Conservation (phyloP, 1,139 yeast genomes). For the Suhomyces bokatorum region DNA sequence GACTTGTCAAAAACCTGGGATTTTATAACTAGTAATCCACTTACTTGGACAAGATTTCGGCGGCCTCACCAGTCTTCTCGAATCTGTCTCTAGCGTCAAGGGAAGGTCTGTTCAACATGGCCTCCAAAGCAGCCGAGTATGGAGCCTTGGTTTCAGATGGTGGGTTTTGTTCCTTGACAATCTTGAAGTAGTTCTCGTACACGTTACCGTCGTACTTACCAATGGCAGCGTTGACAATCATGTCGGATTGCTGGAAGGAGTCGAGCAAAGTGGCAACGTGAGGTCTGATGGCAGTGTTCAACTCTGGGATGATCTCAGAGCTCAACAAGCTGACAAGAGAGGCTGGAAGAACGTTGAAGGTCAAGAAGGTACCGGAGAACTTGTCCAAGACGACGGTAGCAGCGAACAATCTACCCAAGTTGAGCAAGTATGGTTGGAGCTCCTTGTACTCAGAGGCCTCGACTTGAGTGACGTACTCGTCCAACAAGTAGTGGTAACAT, state of each 20-base stretch:
- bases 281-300: slow-evolving; percentile 57
- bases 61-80: slow-evolving; percentile 45
- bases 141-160: slow-evolving; percentile 60
- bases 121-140: slow-evolving; percentile 52
- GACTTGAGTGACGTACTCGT: slow-evolving; percentile 41
- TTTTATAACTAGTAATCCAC: slow-evolving; percentile 5
- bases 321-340: slow-evolving; percentile 48
- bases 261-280: slow-evolving; percentile 85
- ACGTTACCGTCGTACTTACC: slow-evolving; percentile 86
- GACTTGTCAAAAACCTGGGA: slow-evolving; percentile 13
- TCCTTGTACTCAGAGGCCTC: slow-evolving; percentile 24
- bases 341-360: slow-evolving; percentile 55
- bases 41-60: slow-evolving; percentile 31
- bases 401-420: slow-evolving; percentile 54
- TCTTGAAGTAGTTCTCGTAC: slow-evolving; percentile 70
- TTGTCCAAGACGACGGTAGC: slow-evolving; percentile 68
- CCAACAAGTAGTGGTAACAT: slow-evolving; percentile 57
- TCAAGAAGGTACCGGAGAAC: slow-evolving; percentile 75
- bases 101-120: slow-evolving; percentile 53
- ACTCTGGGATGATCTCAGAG: slow-evolving; percentile 42
- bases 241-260: slow-evolving; percentile 83
- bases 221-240: slow-evolving; percentile 79
- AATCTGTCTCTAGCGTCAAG: slow-evolving; percentile 50
- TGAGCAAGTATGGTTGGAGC: slow-evolving; percentile 32
- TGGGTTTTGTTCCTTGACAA: slow-evolving; percentile 53